Conservation (phyloP, 1,139 yeast genomes). For the Starmera stellimalicola region DNA sequence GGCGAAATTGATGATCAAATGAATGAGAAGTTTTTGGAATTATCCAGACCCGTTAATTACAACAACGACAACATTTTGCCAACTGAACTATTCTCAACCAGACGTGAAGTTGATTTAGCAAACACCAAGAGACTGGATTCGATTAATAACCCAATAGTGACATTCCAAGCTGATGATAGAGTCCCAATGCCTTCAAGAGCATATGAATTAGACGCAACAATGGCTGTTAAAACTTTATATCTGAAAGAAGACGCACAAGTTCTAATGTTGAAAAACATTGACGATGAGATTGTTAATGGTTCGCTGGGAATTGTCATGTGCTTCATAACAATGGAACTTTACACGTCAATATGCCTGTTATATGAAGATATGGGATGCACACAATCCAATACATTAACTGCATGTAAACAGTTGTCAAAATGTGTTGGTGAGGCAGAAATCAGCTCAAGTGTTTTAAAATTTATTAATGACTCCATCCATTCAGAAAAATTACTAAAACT, state of each 20-base stretch:
- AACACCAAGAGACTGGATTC: conserved; percentile 44
- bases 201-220: conserved; percentile 42
- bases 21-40: conserved; percentile 32
- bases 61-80: conserved; percentile 65
- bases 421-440: conserved; percentile 20
- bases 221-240: conserved; percentile 56
- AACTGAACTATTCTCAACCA: conserved; percentile 68
- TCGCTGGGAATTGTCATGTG: conserved; percentile 66
- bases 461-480: conserved; percentile 14
- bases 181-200: conserved; percentile 14
- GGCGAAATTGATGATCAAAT: conserved; percentile 48
- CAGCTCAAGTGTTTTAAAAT: conserved; percentile 17
- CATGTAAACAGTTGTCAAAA: conserved; percentile 20
- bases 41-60: conserved; percentile 48
- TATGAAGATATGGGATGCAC: conserved; percentile 7
- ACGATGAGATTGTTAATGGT: conserved; percentile 83
- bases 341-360: conserved; percentile 13
- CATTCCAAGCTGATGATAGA: conserved; percentile 41
- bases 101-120: conserved; percentile 66
- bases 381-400: conserved; percentile 14
- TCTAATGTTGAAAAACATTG: conserved; percentile 87
- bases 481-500: conserved; percentile 21
- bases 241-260: conserved; percentile 87
- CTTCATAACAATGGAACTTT: conserved; percentile 22
- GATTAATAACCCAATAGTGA: conserved; percentile 29